Base-by-base conservation (phyloP, 345 rosid genomes). In the Moricandia arvensis region DNA sequence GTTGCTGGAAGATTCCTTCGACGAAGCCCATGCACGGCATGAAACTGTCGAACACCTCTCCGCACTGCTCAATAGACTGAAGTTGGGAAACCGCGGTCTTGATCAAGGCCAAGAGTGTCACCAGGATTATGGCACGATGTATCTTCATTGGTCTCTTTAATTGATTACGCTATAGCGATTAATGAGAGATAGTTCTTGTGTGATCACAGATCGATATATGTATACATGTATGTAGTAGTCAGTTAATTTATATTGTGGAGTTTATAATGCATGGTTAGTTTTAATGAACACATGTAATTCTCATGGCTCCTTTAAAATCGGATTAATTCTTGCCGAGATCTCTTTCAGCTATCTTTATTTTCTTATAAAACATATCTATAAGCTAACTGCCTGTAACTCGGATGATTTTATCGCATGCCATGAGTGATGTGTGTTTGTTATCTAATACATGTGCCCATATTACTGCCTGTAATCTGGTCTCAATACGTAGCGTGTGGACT, bases 11-110 rank as follows among this genome's bases (percentile, higher is more conserved):
- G 54, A 71, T 15, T 75, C 86, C 75, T 68, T 81, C 77, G 15
- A 79, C 35, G 75, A 72, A 83, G 9, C 63, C 77, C 69, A 83
- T 71, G 45, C 85, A 83, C 29, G 80, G 77, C 59, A 64, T 70
- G 68, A 83, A 80, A 61, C 69, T 65, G 0, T 6, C 24, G 8
- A 80, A 51, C 61, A 77, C 83, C 54, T 83, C 77, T 11, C 27
- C 4, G 41, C 83, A 80, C 8, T 8, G 34, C 4, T 51, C 69
- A 12, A 72, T 37, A 37, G 68, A 38, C 5, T 35, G 9, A 69
- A 18, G 24, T 10, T 64, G 8, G 7, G 76, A 71, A 26, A 66
- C 73, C 0, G 21, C 31, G 16, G 72, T 71, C 34, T 77, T 66
- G 63, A 7, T 35, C 37, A 78, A 13, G 35, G 45, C 57, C 63